A percentile compares a stretch with the other conserved stretches of the same genome.
These are phyloP conservation scores for Sergeia podlipaevii DNA, from an alignment of 208 protist genomes.

Conservation along the genomic window DNA sequence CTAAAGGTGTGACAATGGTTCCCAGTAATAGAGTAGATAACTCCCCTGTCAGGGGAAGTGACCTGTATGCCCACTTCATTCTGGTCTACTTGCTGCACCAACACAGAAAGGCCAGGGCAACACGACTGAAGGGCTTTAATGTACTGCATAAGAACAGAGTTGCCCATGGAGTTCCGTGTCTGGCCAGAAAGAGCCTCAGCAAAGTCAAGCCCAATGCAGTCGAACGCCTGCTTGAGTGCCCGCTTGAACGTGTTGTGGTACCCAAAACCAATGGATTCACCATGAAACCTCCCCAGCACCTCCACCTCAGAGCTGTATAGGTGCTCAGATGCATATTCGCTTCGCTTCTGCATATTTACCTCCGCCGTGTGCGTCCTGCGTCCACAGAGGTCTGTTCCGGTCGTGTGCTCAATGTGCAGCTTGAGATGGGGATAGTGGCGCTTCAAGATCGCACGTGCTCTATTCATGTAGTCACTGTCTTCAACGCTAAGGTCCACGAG, in stretches of 20 bases:
- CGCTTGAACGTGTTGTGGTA: slow-evolving; percentile 14
- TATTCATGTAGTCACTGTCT: slow-evolving; percentile 4
- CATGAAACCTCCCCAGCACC: slow-evolving; percentile 43
- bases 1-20: too few relatives aligned
- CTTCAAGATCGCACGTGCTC: slow-evolving; percentile 9
- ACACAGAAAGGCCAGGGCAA: too few relatives aligned
- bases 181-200: too few relatives aligned
- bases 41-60: too few relatives aligned
- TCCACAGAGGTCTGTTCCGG: slow-evolving; percentile 52
- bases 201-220: too few relatives aligned
- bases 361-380: slow-evolving; percentile 53
- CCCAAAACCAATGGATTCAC: slow-evolving; percentile 41
- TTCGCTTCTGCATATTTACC: slow-evolving; percentile 38
- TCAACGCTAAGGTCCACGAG: slow-evolving; percentile 17
- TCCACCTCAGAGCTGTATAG: slow-evolving; percentile 18
- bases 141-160: too few relatives aligned
- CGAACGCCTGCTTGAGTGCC: not conserved
- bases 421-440: slow-evolving; percentile 35
- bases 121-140: too few relatives aligned
- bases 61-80: too few relatives aligned
- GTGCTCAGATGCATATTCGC: too few relatives aligned
- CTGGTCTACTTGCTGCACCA: too few relatives aligned
- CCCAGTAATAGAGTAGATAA: too few relatives aligned
- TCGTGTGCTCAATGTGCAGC: slow-evolving; percentile 48
- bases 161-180: too few relatives aligned